Base-by-base conservation (phyloP, 805 yeast genomes). In the Candida insectorum region DNA sequence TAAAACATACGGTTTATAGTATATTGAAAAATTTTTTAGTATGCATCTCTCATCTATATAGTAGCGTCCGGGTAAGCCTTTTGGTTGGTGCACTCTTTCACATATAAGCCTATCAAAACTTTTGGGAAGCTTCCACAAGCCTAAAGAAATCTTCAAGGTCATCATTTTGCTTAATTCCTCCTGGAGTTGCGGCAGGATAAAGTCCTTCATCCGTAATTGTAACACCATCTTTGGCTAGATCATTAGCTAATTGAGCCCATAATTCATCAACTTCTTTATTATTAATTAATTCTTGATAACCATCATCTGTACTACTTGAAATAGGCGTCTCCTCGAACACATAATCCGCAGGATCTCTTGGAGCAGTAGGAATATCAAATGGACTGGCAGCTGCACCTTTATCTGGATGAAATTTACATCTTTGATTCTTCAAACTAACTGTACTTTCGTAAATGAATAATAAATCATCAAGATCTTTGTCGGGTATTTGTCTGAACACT, bases 191-290 rank as follows among this genome's bases (percentile, higher is more conserved):
- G n/a, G n/a, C n/a, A n/a, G n/a, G n/a, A n/a, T n/a, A n/a, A n/a
- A n/a, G n/a, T n/a, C n/a, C n/a, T n/a, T n/a, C n/a, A n/a, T n/a
- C n/a, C n/a, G n/a, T n/a, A n/a, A n/a, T n/a, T n/a, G n/a, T n/a
- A n/a, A n/a, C n/a, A n/a, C n/a, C n/a, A n/a, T n/a, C n/a, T n/a
- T n/a, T 24, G 7, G 18, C 13, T 6, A 26, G 6, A 14, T 26
- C 18, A n/a, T 14, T 17, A 2, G 40, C 32, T 43, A 62, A 52
- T 36, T 58, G 60, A 24, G 40, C 37, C 71, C 71, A 64, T 31
- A 62, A 47, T 22, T 54, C 50, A 36, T 64, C 69, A 28, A 62
- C 51, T 25, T 61, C 65, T 8, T 42, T 48, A 37, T 56, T 54
- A 14, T 54, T 51, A 10, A 52, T 36, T 24, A 46, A 40, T 14